Conservation (phyloP, 345 rosid genomes). For the Psidium guajava region DNA sequence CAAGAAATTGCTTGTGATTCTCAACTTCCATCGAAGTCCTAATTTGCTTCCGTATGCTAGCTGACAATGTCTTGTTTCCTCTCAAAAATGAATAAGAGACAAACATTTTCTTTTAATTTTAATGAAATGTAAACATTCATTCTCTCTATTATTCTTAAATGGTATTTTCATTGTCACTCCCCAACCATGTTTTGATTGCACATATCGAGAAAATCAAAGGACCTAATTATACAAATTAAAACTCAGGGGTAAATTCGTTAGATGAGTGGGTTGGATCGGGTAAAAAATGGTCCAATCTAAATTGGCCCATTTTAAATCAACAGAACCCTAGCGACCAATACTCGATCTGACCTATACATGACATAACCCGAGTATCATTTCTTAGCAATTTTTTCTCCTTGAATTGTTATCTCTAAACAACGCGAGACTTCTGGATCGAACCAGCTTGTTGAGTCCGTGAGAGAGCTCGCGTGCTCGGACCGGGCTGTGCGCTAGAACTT, state of each 20-base stretch:
- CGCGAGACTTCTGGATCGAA: background rate
- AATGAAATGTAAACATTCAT: background rate
- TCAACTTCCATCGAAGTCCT: background rate
- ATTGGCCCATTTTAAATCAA: background rate
- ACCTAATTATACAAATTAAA: background rate
- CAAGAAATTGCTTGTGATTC: background rate
- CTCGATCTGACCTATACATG: rapidly evolving
- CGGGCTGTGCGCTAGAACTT: background rate
- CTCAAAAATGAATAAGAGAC: background rate
- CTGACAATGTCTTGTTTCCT: background rate
- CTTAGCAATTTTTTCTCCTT: background rate
- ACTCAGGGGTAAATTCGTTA: background rate
- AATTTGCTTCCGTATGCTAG: background rate
- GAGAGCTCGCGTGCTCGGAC: background rate
- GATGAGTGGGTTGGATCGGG: background rate
- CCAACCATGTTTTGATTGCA: background rate
- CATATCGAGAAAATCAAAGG: background rate
- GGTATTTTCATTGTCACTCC: background rate
- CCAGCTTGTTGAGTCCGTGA: background rate
- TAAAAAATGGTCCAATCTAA: background rate
- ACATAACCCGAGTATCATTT: background rate
- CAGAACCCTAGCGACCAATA: background rate
- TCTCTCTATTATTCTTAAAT: background rate
- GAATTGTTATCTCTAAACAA: background rate
- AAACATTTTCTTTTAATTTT: background rate